These are phyloP conservation scores for Begonia loranthoides DNA, from an alignment of 306 rosid genomes.

Conservation along the genomic window DNA sequence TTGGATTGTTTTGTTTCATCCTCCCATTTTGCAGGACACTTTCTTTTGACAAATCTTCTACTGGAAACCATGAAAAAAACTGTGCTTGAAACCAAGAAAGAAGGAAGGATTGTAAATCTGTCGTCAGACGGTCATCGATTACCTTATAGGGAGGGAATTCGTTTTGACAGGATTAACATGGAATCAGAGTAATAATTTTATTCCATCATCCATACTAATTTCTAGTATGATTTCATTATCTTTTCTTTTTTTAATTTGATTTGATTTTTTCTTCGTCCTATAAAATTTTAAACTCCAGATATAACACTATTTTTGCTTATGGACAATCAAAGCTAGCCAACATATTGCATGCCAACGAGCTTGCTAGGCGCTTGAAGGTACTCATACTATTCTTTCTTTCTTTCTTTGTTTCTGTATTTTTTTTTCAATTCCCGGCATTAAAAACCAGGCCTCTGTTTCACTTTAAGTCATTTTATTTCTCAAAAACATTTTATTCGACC, in stretches of 20 bases:
- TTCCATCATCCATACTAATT: constrained; percentile 8
- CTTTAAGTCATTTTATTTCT: too few species aligned
- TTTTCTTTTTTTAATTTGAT: too few species aligned
- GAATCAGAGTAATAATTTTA: constrained; percentile 48
- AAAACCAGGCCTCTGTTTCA: too few species aligned
- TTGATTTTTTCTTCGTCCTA: not conserved
- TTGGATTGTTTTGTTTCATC: not conserved
- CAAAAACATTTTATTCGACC: too few species aligned
- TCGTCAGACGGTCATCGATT: constrained; percentile 54
- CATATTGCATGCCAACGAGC: constrained; percentile 75
- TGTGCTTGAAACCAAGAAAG: constrained; percentile 37
- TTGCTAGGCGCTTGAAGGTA: constrained; percentile 71
- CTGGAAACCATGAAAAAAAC: constrained; percentile 72
- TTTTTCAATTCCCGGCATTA: too few species aligned
- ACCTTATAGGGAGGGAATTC: constrained; percentile 39
- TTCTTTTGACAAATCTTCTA: constrained; percentile 70
- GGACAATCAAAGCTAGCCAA: constrained; percentile 81
- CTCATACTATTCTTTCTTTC: too few species aligned
- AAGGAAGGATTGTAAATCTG: constrained; percentile 67
- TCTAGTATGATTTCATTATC: not conserved
- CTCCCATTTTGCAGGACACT: constrained; percentile 46
- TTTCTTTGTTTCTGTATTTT: too few species aligned
- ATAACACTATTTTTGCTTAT: constrained; percentile 40
- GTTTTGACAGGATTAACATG: constrained; percentile 48
- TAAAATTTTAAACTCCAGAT: constrained; percentile 23